Conservation (phyloP, 805 yeast genomes). For the Komagataella populi region DNA sequence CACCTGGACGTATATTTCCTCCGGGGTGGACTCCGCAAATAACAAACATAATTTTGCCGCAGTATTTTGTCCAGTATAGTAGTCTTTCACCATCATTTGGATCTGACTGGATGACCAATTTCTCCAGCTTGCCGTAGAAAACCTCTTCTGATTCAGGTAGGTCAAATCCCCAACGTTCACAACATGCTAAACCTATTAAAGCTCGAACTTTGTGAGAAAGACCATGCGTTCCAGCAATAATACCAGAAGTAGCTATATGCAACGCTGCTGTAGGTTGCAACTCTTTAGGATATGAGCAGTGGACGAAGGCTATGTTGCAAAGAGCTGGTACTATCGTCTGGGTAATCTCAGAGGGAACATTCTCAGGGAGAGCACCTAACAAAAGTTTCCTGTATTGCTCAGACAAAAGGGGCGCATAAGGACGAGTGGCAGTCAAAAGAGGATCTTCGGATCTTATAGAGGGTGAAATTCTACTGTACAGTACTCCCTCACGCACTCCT, state of each 20-base stretch:
- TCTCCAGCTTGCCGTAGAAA: constrained; percentile 32
- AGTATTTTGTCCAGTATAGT: constrained; percentile 62
- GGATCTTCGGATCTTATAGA: constrained; percentile 56
- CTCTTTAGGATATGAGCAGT: constrained; percentile 66
- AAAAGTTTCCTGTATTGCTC: constrained; percentile 40
- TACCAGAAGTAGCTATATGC: constrained; percentile 61
- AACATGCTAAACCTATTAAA: constrained; percentile 55
- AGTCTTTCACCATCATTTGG: constrained; percentile 27
- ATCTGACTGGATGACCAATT: constrained; percentile 29
- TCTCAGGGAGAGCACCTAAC: constrained; percentile 40
- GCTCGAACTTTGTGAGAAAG: constrained; percentile 61
- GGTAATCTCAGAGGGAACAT: constrained; percentile 43
- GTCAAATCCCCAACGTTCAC: constrained; percentile 78
- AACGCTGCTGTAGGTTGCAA: constrained; percentile 64
- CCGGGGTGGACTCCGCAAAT: constrained; percentile 77
- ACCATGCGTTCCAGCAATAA: constrained; percentile 66
- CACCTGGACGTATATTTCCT: constrained; percentile 56
- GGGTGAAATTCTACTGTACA: constrained; percentile 47
- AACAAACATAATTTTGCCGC: constrained; percentile 64
- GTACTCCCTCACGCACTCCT: constrained; percentile 66
- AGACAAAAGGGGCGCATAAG: constrained; percentile 57
- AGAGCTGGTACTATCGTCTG: constrained; percentile 55
- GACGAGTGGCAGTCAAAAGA: constrained; percentile 50
- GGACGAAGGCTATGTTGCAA: constrained; percentile 64
- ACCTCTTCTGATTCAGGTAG: constrained; percentile 41